phyloP scores from a whole-genome alignment of 768 basidiomycete genomes.

The Calocybe cyanea region DNA sequence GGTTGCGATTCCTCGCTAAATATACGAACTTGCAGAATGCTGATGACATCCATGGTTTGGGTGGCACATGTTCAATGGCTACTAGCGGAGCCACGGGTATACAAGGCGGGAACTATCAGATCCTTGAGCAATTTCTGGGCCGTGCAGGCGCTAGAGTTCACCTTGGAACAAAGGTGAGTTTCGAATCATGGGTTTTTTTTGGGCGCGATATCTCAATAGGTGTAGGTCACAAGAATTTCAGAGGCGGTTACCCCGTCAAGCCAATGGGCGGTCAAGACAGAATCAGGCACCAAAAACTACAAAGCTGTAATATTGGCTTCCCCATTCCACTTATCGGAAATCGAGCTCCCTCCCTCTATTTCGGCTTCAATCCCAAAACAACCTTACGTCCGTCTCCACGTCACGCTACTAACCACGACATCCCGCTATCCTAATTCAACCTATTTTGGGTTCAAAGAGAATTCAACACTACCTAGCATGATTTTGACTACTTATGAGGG shows the following conservation, averaged over 20 bases:
- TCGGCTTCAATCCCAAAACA: constrained; percentile 57
- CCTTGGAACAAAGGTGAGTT: constrained; percentile 67
- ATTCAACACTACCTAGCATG: constrained; percentile 48
- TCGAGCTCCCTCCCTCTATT: constrained; percentile 47
- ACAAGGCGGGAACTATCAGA: constrained; percentile 75
- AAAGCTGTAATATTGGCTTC: constrained; percentile 82
- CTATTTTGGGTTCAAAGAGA: constrained; percentile 61
- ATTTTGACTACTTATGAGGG: constrained; percentile 73
- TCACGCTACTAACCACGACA: constrained; percentile 84
- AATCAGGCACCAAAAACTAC: constrained; percentile 48
- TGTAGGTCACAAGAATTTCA: constrained; percentile 51
- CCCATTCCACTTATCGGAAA: constrained; percentile 71
- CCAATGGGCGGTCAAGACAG: constrained; percentile 51
- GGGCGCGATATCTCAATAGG: background rate
- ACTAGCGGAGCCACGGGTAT: constrained; percentile 63
- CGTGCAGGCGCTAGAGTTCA: constrained; percentile 65
- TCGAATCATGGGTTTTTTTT: too few relatives aligned
- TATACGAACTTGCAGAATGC: constrained; percentile 44
- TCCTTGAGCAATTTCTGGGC: constrained; percentile 81
- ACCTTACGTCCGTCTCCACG: constrained; percentile 82
- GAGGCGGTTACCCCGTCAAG: constrained; percentile 37
- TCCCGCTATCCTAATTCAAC: constrained; percentile 54
- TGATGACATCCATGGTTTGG: constrained; percentile 72
- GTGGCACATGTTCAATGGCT: constrained; percentile 68
- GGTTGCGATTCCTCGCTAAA: background rate